phyloP scores from a whole-genome alignment of 1,284 basidiomycete species.

The Mycena citricolor region DNA sequence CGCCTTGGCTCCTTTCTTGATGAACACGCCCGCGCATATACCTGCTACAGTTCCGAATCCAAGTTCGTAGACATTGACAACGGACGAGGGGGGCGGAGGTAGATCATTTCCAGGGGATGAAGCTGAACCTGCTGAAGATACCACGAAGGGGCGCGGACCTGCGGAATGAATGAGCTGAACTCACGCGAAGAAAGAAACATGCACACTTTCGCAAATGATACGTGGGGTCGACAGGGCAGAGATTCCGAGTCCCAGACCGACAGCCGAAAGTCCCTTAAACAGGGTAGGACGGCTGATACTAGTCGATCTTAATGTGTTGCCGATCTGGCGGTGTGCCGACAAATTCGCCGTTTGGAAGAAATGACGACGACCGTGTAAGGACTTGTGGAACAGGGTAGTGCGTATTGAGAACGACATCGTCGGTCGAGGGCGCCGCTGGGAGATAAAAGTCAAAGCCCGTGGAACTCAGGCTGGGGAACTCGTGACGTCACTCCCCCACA shows the following conservation, averaged over 20 bases:
- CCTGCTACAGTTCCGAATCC: constrained; percentile 87
- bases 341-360: no score
- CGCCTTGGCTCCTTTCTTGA: constrained; percentile 89
- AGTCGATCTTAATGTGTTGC: no score
- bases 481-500: no score
- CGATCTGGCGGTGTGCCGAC: no score
- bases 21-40: constrained; percentile 88
- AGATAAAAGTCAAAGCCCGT: no score
- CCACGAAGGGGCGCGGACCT: constrained; percentile 12
- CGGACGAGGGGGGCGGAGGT: constrained; percentile 63
- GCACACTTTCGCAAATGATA: constrained; percentile 41
- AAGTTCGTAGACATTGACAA: constrained; percentile 79
- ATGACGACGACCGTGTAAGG: no score
- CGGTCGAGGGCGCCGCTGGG: no score
- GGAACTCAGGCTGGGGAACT: no score
- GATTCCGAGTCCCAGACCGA: constrained; percentile 39
- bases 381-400: no score
- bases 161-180: not conserved
- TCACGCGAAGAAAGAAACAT: not conserved
- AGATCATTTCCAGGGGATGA: constrained; percentile 19
- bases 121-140: constrained; percentile 9
- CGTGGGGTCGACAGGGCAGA: constrained; percentile 27
- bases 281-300: constrained; percentile 15
- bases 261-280: constrained; percentile 29
- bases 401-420: no score